Evolutionary conservation across 2,329 filamentous ascomycete genomes (phyloP), one percentile per base, ranked within the genome.

Genomic region (Alternaria triticina): DNA sequence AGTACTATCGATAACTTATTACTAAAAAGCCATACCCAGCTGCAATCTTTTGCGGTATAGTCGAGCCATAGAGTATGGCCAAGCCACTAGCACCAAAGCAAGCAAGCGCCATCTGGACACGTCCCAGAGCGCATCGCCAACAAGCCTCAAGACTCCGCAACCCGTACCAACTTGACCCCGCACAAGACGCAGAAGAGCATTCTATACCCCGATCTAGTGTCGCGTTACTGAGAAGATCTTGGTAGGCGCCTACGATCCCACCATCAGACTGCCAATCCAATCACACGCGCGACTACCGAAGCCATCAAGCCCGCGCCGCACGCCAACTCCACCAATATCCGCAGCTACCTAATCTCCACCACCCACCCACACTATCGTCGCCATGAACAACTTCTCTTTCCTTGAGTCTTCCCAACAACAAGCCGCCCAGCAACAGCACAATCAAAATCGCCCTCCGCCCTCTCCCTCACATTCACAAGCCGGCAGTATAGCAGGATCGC

Each of bases 381-480:
- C 58, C 27, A 79, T 79, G 77, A 79, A 77, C 69, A 79, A 76
- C 70, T 79, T 76, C 73, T 76, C 77, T 49, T 79, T 80, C 67
- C 74, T 80, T 59, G 70, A 68, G 56, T 65, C 61, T 43, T 70
- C 66, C 59, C 65, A 62, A 59, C 59, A 64, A 60, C 64, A 64
- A 52, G 36, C 45, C 33, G 56, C 55, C 56, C 46, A 66, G 58
- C 58, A 59, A 64, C 60, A 62, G 23, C 56, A 59, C 28, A 62
- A 62, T 54, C 59, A 70, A 57, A 77, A 77, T 1, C 79, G 79
- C 44, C 68, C 73, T 36, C 72, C 78, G 6, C 78, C 79, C 28
- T 77, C 75, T 2, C 77, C 79, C 8, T 76, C 71, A 11, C 70
- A 73, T 45, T 73, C 71, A 17, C 72, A 72, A 61, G 59, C 68